phyloP scores from a whole-genome alignment of 78 protist genomes.

The Dictyostelium discoideum region dicty_2.7 NC_007089.4:5293501-5294000 shows the following conservation, averaged over 20 bases:
- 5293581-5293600: conserved; percentile 60
- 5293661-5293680: conserved; percentile 32
- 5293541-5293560: conserved; percentile 90
- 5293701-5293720: conserved; percentile 27
- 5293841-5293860: background rate
- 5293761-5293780: conserved; percentile 89
- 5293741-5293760: conserved; percentile 55
- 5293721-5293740: conserved; percentile 81
- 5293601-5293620: background rate
- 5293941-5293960: conserved; percentile 30
- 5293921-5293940: conserved; percentile 3
- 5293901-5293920: background rate
- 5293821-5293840: conserved; percentile 39
- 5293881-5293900: background rate
- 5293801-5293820: conserved; percentile 63
- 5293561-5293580: conserved; percentile 84
- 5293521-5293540: conserved; percentile 94
- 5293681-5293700: conserved; percentile 60
- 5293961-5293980: conserved; percentile 11
- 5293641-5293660: background rate
- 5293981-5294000: conserved; percentile 31
- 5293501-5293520: conserved; percentile 85
- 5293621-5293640: background rate
- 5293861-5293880: background rate
- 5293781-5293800: conserved; percentile 61